Percentiles rank a stretch among this genome's conserved stretches.
phyloP scores from a whole-genome alignment of 805 yeast genomes.

The Tetrapisispora iriomotensis region DNA sequence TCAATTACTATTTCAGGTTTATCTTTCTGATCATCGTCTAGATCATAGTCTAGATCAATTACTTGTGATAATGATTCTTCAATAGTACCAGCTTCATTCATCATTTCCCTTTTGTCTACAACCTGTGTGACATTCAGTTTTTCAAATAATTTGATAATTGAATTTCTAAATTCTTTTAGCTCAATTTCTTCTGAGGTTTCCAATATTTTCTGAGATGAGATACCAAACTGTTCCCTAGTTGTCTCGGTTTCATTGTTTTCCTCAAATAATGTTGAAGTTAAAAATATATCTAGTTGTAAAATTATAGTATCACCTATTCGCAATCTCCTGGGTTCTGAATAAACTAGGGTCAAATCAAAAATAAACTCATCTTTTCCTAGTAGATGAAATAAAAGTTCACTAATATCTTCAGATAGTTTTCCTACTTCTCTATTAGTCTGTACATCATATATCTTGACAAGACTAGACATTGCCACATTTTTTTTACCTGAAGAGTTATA shows the following conservation, averaged over 20 bases:
- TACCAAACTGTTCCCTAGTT: slow-evolving; percentile 11
- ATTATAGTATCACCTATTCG: slow-evolving; percentile 70
- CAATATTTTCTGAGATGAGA: slow-evolving; percentile 15
- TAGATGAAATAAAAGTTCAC: slow-evolving; percentile 51
- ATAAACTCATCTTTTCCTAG: slow-evolving; percentile 45
- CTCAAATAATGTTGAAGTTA: slow-evolving; percentile 33
- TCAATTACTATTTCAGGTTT: not conserved
- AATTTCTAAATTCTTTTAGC: slow-evolving; percentile 43
- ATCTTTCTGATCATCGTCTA: not conserved
- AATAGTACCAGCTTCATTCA: slow-evolving; percentile 6
- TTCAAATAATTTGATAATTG: slow-evolving; percentile 47
- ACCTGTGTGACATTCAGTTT: slow-evolving; percentile 30
- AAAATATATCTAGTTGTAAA: slow-evolving; percentile 57
- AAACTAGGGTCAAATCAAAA: slow-evolving; percentile 50
- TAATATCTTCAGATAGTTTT: slow-evolving; percentile 60
- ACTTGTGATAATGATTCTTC: slow-evolving; percentile 18
- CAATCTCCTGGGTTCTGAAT: slow-evolving; percentile 43
- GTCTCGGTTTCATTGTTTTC: slow-evolving; percentile 9
- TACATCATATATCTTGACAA: slow-evolving; percentile 26
- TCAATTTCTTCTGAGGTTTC: slow-evolving; percentile 48
- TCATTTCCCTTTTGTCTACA: slow-evolving; percentile 10
- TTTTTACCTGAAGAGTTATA: slow-evolving; percentile 17
- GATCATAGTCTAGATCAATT: slow-evolving; percentile 12
- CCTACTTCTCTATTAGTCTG: slow-evolving; percentile 52
- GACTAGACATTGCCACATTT: slow-evolving; percentile 24